Evolutionary conservation across 148 eudicot species (phyloP), one percentile per base, ranked within the genome.

Genomic region (Arbutus unedo): DNA sequence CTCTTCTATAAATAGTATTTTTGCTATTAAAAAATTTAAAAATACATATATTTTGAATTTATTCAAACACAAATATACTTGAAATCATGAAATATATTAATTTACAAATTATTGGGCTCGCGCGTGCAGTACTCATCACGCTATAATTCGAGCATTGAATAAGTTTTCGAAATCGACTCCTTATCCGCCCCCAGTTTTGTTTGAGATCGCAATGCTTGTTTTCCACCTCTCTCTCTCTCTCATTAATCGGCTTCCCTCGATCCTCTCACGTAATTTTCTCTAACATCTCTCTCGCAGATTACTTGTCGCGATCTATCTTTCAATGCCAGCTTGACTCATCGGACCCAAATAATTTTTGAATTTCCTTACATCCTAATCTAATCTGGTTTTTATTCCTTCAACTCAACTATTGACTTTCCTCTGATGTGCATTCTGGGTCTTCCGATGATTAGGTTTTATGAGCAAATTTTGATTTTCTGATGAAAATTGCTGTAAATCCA

Each of bases 161-260:
- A 31, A 31, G 38, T 31, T 31, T 31, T 31, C 38, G 38, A 31
- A 31, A 31, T 31, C 38, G 38, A 31, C 23, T 68, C 45, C 59
- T 62, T 38, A 15, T 25, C 60, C 82, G 82, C 82, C 66, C 82
- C 3, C 43, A 43, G 82, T 81, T 81, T 70, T 70, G 43, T 68
- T 43, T 25, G 62, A 25, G 8, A 15, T 25, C 31, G 43, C 75
- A 19, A 53, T 41, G 76, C 74, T 62, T 60, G 47, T 74, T 66
- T 51, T 43, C 47, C 78, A 25, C 49, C 4, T 9, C 6, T 50
- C 21, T 74, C 70, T 4, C 54, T 14, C n/a, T 71, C 81, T 79
- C 23, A 38, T 23, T 56, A 8, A 60, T 60, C 71, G 54, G 21
- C 56, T 23, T 15, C 44, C 81, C 43, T 79, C 47, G 45, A 62